Evolutionary conservation across 768 basidiomycete species (phyloP).

Genomic region (Xerocomellus intermedius): DNA sequence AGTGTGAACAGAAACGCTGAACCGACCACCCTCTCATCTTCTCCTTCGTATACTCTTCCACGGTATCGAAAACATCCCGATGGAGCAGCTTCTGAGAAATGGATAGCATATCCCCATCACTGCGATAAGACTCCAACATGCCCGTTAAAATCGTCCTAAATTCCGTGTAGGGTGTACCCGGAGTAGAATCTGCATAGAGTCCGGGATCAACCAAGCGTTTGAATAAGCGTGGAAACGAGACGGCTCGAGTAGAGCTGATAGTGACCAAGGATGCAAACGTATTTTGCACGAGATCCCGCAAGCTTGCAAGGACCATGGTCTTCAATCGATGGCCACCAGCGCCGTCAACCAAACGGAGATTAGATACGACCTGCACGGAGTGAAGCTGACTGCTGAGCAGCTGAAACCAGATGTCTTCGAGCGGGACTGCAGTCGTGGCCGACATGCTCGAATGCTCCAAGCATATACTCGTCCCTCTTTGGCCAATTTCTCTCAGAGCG

Average conservation of each 20-base stretch:
- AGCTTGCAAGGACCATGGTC: conserved; percentile 38
- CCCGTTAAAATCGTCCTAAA: conserved; percentile 87
- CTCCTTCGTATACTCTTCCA: conserved; percentile 59
- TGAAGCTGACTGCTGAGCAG: conserved; percentile 80
- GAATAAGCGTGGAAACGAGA: conserved; percentile 92
- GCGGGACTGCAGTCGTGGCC: conserved; percentile 40
- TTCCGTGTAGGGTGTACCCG: conserved; percentile 78
- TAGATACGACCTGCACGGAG: conserved; percentile 68
- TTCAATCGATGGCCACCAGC: conserved; percentile 22
- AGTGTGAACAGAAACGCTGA: conserved; percentile 47
- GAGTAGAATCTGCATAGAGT: conserved; percentile 45
- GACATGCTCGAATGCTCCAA: conserved; percentile 55
- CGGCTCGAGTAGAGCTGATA: conserved; percentile 70
- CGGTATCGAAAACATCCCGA: conserved; percentile 75
- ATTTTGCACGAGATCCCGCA: conserved; percentile 77
- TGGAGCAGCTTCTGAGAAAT: conserved; percentile 82
- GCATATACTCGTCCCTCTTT: conserved; percentile 67
- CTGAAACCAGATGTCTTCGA: conserved; percentile 90
- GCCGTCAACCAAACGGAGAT: conserved; percentile 32
- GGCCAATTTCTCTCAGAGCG: conserved; percentile 56
- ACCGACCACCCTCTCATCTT: conserved; percentile 63
- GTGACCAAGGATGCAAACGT: conserved; percentile 84
- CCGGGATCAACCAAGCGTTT: conserved; percentile 83
- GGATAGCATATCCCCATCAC: conserved; percentile 84
- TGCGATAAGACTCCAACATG: conserved; percentile 94